These are phyloP conservation scores for Botrytis deweyae DNA, from an alignment of 2,329 filamentous ascomycete genomes.

Conservation along the genomic window DNA sequence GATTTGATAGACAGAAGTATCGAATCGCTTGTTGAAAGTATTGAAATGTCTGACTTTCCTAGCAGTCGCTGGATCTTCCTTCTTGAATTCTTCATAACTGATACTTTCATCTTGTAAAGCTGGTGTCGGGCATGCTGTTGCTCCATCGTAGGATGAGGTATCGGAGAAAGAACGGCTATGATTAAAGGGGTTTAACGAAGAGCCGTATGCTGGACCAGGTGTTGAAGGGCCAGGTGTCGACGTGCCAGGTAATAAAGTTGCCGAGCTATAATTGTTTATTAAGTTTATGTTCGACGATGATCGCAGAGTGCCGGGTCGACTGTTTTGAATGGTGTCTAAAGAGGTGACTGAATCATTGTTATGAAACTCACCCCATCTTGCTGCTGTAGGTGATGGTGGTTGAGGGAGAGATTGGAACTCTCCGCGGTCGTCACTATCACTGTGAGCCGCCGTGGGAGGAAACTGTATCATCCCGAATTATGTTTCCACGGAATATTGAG, in stretches of 20 bases:
- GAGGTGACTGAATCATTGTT: conserved; percentile 15
- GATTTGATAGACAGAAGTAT: conserved; percentile 21
- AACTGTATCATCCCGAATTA: conserved; percentile 18
- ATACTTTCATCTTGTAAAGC: conserved; percentile 7
- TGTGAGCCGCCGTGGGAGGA: conserved; percentile 11
- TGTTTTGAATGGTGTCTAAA: background rate
- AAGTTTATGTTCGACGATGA: conserved; percentile 12
- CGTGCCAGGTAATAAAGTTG: conserved; percentile 13
- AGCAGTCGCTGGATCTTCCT: background rate
- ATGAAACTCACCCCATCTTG: background rate
- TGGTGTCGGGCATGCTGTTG: conserved; percentile 18
- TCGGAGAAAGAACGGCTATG: conserved; percentile 18
- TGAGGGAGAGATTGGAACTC: conserved; percentile 16
- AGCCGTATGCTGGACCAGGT: background rate
- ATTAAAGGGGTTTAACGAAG: background rate
- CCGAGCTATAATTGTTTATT: conserved; percentile 16
- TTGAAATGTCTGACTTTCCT: conserved; percentile 16
- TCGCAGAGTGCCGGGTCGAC: background rate
- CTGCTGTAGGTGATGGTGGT: background rate
- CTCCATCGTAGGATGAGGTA: conserved; percentile 15
- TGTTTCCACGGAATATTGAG: background rate
- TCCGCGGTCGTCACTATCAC: conserved; percentile 9
- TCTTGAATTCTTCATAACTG: conserved; percentile 14
- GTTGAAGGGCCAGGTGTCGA: background rate
- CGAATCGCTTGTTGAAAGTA: conserved; percentile 9